Conservation (phyloP, 2,329 filamentous ascomycete genomes). For the Pseudocercospora musae region DNA sequence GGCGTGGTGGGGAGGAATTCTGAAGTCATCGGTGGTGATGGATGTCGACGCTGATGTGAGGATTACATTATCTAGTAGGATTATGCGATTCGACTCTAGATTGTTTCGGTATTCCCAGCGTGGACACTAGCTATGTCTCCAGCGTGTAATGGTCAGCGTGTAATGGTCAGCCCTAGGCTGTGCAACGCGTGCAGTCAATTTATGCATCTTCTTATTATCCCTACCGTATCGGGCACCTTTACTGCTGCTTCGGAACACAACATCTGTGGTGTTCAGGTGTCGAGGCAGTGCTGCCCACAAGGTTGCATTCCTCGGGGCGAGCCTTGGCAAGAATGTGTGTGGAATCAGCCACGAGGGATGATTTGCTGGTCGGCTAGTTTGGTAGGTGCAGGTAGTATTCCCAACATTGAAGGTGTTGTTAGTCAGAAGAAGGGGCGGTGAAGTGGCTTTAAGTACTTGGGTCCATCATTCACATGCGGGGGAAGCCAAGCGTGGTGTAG, state of each 20-base stretch:
- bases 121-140: no score
- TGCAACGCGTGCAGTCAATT: not conserved
- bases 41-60: not conserved
- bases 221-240: not conserved
- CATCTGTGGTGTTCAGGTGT: not conserved
- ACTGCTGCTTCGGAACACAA: not conserved
- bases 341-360: not conserved
- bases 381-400: constrained; percentile 9
- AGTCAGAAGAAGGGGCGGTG: constrained; percentile 5
- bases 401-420: constrained; percentile 3
- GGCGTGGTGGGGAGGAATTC: not conserved
- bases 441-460: not conserved
- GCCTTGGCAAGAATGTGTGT: not conserved
- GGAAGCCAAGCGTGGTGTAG: not conserved
- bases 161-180: no score
- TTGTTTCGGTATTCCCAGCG: no score
- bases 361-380: no score
- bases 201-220: not conserved
- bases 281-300: not conserved
- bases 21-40: not conserved
- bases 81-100: no score
- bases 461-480: not conserved
- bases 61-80: no score
- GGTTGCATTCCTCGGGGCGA: not conserved
- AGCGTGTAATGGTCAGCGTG: no score